Percentiles rank a stretch among this genome's conserved stretches.
Conservation (phyloP, 352 stramenopile genomes). For the Blastocystis sp. region DNA sequence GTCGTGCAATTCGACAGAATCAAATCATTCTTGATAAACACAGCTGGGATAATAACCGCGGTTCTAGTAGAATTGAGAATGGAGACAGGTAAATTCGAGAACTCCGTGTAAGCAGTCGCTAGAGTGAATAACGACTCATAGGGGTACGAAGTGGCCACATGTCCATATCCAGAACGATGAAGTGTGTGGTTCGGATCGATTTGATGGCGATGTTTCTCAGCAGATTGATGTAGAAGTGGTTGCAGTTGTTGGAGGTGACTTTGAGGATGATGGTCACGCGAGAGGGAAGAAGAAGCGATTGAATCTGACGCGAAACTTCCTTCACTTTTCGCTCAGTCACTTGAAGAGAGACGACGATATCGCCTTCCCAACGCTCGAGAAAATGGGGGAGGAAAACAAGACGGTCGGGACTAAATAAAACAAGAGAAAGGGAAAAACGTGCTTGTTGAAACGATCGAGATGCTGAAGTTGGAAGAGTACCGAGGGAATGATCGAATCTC, state of each 20-base stretch:
- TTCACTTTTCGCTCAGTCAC: not conserved
- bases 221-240: conserved; percentile 21
- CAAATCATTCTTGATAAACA: not conserved
- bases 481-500: not conserved
- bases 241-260: not conserved
- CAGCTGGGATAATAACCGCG: conserved; percentile 13
- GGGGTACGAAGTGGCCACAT: not conserved
- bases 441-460: not conserved
- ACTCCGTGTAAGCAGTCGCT: not conserved
- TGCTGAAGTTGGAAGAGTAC: not conserved
- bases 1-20: not conserved
- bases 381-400: not conserved
- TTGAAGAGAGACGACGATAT: conserved; percentile 3
- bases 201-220: conserved; percentile 51
- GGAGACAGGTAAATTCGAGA: not conserved
- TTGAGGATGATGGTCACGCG: conserved; percentile 8
- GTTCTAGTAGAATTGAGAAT: not conserved
- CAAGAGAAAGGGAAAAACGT: not conserved
- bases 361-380: not conserved
- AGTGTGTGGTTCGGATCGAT: conserved; percentile 44
- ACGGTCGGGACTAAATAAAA: not conserved
- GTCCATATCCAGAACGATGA: conserved; percentile 51
- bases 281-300: not conserved
- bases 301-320: not conserved
- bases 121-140: not conserved